These are phyloP conservation scores for Puccinia coronata DNA, from an alignment of 1,284 basidiomycete species.

Conservation along the genomic window DNA sequence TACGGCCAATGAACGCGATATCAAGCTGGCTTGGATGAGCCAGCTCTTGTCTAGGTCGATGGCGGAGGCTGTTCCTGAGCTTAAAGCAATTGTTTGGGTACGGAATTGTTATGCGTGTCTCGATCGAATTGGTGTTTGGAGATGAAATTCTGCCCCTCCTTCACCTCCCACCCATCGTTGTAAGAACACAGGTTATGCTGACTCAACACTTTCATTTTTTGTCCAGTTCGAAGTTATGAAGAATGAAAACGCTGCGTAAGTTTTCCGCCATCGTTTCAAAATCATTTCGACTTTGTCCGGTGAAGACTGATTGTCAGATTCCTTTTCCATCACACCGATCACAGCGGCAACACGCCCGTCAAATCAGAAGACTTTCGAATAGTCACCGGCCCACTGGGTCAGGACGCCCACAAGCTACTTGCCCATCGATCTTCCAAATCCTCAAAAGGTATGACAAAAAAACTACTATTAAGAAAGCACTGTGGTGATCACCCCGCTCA, in stretches of 20 bases:
- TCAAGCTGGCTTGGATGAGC: slow-evolving; percentile 29
- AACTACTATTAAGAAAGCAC: neutral
- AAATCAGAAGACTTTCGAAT: slow-evolving; percentile 45
- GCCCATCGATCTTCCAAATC: slow-evolving; percentile 21
- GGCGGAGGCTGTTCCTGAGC: slow-evolving; percentile 29
- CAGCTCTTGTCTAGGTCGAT: slow-evolving; percentile 22
- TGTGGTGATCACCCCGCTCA: neutral
- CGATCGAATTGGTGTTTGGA: neutral
- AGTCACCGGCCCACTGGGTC: neutral
- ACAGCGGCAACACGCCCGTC: slow-evolving; percentile 34
- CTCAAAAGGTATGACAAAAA: neutral
- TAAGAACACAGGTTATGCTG: neutral
- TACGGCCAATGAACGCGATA: slow-evolving; percentile 29
- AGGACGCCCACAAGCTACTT: slow-evolving; percentile 21
- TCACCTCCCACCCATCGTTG: neutral
- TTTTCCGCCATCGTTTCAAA: too few relatives aligned
- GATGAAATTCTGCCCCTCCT: neutral
- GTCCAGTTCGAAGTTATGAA: slow-evolving; percentile 40
- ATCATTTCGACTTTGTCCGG: neutral
- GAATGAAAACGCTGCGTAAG: slow-evolving; percentile 45
- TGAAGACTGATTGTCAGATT: too few relatives aligned
- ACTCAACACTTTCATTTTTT: neutral
- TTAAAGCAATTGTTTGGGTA: slow-evolving; percentile 44
- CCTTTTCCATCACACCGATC: neutral
- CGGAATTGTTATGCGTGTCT: neutral